Conservation (phyloP, 768 basidiomycete species). For the Amanita jacksonii region DNA sequence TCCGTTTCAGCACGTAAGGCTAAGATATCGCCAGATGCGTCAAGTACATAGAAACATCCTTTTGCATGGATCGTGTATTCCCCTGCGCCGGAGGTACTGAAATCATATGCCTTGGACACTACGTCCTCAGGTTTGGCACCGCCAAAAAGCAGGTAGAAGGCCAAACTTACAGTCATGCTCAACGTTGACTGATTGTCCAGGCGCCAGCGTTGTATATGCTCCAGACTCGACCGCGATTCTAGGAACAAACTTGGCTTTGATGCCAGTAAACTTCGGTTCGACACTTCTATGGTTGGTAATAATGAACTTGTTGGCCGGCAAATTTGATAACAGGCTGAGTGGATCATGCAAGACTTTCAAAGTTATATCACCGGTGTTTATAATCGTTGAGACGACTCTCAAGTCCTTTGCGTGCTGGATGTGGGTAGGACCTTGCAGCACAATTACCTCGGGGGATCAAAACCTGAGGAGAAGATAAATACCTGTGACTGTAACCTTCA, state of each 20-base stretch:
- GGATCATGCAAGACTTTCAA: slow-evolving; percentile 5
- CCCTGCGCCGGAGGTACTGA: not conserved
- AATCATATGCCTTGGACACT: slow-evolving; percentile 8
- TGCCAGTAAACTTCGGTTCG: slow-evolving; percentile 3
- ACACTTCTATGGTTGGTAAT: not conserved
- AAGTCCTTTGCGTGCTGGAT: slow-evolving; percentile 1
- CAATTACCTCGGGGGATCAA: not conserved
- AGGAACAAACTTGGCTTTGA: slow-evolving; percentile 6
- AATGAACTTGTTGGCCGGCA: slow-evolving; percentile 5
- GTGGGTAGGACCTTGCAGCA: not conserved
- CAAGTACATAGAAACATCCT: not conserved
- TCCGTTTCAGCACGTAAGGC: not conserved
- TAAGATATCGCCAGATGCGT: not conserved
- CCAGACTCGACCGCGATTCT: not conserved
- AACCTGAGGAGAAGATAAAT: not conserved
- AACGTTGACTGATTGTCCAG: slow-evolving; percentile 5
- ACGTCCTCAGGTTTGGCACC: not conserved
- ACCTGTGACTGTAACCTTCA: slow-evolving; percentile 5
- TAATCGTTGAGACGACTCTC: slow-evolving; percentile 2
- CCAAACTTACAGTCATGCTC: slow-evolving; percentile 7
- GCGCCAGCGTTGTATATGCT: not conserved
- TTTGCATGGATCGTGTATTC: slow-evolving; percentile 1
- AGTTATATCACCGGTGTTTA: not conserved
- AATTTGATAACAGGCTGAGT: not conserved
- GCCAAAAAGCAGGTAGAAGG: not conserved